Evolutionary conservation across 768 basidiomycete species (phyloP), one percentile per base, ranked within the genome.

Genomic region (Xerocomellus amylosporus): DNA sequence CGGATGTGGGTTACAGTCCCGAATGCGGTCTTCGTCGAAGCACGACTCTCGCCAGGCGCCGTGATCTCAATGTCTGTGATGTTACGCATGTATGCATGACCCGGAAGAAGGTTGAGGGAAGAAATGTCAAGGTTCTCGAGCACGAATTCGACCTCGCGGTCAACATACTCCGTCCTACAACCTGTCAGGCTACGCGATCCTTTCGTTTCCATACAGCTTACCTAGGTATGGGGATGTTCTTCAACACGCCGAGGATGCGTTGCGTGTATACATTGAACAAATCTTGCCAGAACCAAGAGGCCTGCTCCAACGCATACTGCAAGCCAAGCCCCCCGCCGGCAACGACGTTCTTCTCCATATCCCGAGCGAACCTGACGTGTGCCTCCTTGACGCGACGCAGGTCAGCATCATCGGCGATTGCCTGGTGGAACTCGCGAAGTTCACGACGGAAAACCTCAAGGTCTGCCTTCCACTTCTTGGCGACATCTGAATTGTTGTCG

Each of bases 241-340:
- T 80, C 65, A 88, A 57, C 63, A 79, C 70, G 26, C 55, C 60
- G 51, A 87, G 65, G 1, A 81, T 33, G 9, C 79, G 78, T 15
- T 90, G 90, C 1, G 88, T 66, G 63, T 91, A 92, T 15, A 91
- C 86, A 61, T 86, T 88, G 75, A 90, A 85, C 8, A 92, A 55
- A 56, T 94, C 92, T 66, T 86, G 80, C 86, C 85, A 88, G 71
- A 89, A 81, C 88, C 88, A 90, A 1, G 84, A 79, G 6, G 80
- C 78, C 43, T 84, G 79, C 50, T 87, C 84, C 57, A 85, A 63
- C 5, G 79, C 77, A 10, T 77, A 77, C 63, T 84, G 77, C 41
- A 84, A 41, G 7, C 78, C 77, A 0, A 73, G 38, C 72, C 59
- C 73, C 58, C 8, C 77, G 69, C 56, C 76, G 64, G 34, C 24